Evolutionary conservation across 352 stramenopile species (phyloP), one percentile per base, ranked within the genome.

Genomic region (Phytophthora cryptogea): DNA sequence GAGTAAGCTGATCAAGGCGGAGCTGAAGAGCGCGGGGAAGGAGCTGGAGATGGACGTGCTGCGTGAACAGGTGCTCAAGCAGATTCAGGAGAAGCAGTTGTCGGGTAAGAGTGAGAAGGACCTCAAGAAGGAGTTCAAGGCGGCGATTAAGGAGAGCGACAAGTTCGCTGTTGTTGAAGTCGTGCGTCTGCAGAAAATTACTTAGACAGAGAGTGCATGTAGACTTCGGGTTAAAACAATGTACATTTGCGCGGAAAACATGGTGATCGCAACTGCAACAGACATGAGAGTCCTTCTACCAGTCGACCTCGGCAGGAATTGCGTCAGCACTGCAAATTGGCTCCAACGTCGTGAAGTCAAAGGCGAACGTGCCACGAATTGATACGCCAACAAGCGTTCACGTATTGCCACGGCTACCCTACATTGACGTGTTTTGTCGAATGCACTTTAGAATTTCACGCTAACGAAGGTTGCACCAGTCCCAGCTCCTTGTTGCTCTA

Each of bases 101-200:
- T 78, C 71, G 20, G 59, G 40, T 23, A 86, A 83, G 63, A 83
- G 60, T 46, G 80, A 84, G 54, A 88, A 90, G 51, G 70, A 89
- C 46, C 64, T 88, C 11, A 83, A 79, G 64, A 86, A 83, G 46
- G 73, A 86, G 66, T 82, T 90, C 43, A 83, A 89, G 43, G 64
- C 64, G 11, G 72, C 65, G 5, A 62, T 86, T 8, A 70, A 69
- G 23, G 67, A 74, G 37, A 61, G 66, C 46, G 66, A 73, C 41
- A 76, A 75, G 60, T 73, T 88, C 45, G 48, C 46, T 2, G 56
- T 85, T 27, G 64, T 88, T 13, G 68, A 89, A 39, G 50, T 88
- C 31, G 83, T 87, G 47, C 76, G 78, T 39, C 59, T 86, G 42
- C 55, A 65, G 49, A 72, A 60, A 46, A 55, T 39, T 4, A 43